Percentiles rank a stretch among this genome's conserved stretches.
Evolutionary conservation across 306 rosid species (phyloP).

Genomic region (Dalbergia cultrata): DNA sequence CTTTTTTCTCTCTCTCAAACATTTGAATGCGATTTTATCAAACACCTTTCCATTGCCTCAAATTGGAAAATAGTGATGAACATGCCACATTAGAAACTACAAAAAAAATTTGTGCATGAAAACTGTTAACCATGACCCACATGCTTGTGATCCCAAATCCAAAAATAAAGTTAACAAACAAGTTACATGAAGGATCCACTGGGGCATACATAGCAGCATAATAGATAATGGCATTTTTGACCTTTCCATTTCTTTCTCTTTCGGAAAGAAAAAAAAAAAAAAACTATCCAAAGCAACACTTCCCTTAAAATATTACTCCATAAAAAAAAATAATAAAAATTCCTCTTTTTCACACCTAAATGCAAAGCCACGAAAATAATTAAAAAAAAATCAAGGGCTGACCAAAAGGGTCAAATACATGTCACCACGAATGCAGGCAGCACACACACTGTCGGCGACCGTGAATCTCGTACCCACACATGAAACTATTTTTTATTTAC

Average conservation of each 20-base stretch:
- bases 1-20: not conserved
- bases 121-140: not conserved
- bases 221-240: not conserved
- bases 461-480: not conserved
- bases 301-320: slow-evolving; percentile 1
- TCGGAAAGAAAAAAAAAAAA: too few relatives aligned
- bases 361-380: slow-evolving; percentile 12
- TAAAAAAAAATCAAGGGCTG: slow-evolving; percentile 18
- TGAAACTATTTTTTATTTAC: too few relatives aligned
- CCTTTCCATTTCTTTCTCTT: too few relatives aligned
- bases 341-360: not conserved
- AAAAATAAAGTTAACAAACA: slow-evolving; percentile 10
- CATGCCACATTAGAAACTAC: slow-evolving; percentile 4
- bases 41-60: not conserved
- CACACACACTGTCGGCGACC: slow-evolving; percentile 42
- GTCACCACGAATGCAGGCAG: slow-evolving; percentile 42
- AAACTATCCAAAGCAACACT: not conserved
- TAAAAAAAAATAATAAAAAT: not conserved
- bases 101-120: not conserved
- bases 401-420: slow-evolving; percentile 36
- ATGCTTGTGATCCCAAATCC: not conserved
- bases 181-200: slow-evolving; percentile 13
- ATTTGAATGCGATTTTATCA: not conserved
- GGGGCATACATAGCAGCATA: slow-evolving; percentile 23
- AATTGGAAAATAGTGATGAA: not conserved